These are phyloP conservation scores for Hylodesmum podocarpum DNA, from an alignment of 306 rosid genomes.

Conservation along the genomic window DNA sequence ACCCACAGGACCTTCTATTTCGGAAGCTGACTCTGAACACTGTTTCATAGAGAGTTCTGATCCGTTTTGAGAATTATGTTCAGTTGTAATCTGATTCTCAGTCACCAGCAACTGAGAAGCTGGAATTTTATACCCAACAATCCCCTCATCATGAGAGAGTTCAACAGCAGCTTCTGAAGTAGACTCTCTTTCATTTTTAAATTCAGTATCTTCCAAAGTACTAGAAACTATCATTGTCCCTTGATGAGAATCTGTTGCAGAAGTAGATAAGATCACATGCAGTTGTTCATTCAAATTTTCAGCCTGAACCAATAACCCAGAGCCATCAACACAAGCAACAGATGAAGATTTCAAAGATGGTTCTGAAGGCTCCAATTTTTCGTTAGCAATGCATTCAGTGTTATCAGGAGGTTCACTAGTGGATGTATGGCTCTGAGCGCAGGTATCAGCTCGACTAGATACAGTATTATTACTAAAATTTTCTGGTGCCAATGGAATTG, in stretches of 20 bases:
- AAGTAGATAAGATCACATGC: conserved; percentile 21
- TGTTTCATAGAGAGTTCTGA: conserved; percentile 8
- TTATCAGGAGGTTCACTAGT: conserved; percentile 13
- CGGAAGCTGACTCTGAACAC: conserved; percentile 23
- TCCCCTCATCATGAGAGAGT: conserved; percentile 15
- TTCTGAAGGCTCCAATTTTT: conserved; percentile 17
- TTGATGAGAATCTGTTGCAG: conserved; percentile 12
- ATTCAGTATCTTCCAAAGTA: conserved; percentile 30
- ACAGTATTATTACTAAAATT: conserved; percentile 19
- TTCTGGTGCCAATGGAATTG: conserved; percentile 29
- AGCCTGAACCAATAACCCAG: conserved; percentile 19
- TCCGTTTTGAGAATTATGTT: conserved; percentile 13
- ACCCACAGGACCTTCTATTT: conserved; percentile 16
- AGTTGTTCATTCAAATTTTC: conserved; percentile 33
- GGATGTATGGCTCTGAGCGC: conserved; percentile 16
- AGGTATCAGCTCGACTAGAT: conserved; percentile 17
- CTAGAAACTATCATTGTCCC: conserved; percentile 21
- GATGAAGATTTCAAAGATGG: conserved; percentile 23
- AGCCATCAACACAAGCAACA: conserved; percentile 11
- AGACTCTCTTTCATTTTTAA: conserved; percentile 14
- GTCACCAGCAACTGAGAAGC: conserved; percentile 15
- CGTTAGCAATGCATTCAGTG: conserved; percentile 8
- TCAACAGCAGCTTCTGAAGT: conserved; percentile 31
- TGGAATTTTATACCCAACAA: conserved; percentile 4
- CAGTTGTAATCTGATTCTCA: neutral